Percentiles rank a stretch among this genome's conserved stretches.
These are phyloP conservation scores for Anthoceros angustus DNA, from an alignment of 225 moss, liverwort and hornwort genomes.

Conservation along the genomic window DNA sequence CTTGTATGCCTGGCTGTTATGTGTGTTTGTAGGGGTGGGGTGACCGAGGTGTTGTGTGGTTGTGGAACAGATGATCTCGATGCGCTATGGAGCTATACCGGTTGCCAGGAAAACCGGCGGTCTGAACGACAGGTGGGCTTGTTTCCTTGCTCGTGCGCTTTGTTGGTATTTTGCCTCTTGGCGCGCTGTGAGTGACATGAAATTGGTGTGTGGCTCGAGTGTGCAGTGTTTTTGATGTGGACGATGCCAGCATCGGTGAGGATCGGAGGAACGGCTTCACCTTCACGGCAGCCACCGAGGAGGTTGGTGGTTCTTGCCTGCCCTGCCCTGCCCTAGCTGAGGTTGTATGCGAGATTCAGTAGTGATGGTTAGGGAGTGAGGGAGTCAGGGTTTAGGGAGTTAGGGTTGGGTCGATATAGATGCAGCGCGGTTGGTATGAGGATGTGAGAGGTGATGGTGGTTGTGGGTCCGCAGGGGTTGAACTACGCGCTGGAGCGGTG, in stretches of 20 bases:
- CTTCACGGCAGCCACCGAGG: conserved; percentile 72
- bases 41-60: background rate
- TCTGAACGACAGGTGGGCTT: conserved; percentile 66
- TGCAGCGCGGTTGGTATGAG: background rate
- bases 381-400: too few relatives aligned
- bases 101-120: conserved; percentile 89
- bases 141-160: background rate
- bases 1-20: background rate
- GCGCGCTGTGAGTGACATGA: background rate
- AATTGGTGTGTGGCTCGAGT: background rate
- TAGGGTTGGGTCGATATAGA: too few relatives aligned
- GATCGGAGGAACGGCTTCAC: conserved; percentile 78
- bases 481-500: conserved; percentile 86
- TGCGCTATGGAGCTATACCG: conserved; percentile 91
- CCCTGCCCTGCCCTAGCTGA: background rate
- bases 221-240: conserved; percentile 87
- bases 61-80: conserved; percentile 63
- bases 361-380: background rate
- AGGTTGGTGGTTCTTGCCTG: conserved; percentile 31
- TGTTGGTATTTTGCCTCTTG: background rate
- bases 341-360: background rate
- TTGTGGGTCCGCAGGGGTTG: conserved; percentile 44
- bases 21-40: background rate
- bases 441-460: background rate
- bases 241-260: conserved; percentile 46